Conservation (phyloP, 2,329 filamentous ascomycete genomes). For the Ophiostoma pallidulum region DNA sequence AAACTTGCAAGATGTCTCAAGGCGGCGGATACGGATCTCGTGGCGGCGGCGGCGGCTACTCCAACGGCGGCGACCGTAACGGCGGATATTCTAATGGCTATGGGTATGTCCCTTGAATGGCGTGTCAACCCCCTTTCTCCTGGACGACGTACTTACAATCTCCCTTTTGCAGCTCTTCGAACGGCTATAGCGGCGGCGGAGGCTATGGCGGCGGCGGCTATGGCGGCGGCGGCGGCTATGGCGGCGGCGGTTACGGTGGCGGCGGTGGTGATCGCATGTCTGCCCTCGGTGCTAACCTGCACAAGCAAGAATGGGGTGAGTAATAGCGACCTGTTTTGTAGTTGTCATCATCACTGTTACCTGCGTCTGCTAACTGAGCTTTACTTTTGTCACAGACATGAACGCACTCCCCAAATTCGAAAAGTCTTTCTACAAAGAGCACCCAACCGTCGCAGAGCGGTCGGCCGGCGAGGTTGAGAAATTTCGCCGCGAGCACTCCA, state of each 20-base stretch:
- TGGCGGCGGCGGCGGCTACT: constrained; percentile 39
- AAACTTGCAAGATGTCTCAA: constrained; percentile 42
- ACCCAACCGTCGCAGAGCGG: constrained; percentile 65
- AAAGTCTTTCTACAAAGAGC: constrained; percentile 98
- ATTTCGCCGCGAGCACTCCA: constrained; percentile 78
- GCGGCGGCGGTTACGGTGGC: constrained; percentile 35
- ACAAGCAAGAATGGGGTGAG: constrained; percentile 83
- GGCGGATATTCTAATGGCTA: constrained; percentile 21
- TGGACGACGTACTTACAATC: too few species aligned
- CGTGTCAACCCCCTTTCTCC: too few species aligned
- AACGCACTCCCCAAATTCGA: constrained; percentile 85
- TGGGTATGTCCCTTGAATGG: not conserved
- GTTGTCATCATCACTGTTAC: too few species aligned
- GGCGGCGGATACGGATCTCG: constrained; percentile 30
- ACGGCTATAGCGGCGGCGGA: constrained; percentile 32
- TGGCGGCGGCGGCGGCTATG: constrained; percentile 26
- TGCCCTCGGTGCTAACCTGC: constrained; percentile 76
- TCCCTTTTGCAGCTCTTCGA: constrained; percentile 15
- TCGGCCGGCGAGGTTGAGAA: constrained; percentile 71
- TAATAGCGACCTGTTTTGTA: constrained; percentile 19
- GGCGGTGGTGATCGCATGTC: constrained; percentile 90
- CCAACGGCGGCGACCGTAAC: constrained; percentile 39
- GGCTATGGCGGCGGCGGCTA: constrained; percentile 15
- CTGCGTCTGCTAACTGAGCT: too few species aligned
- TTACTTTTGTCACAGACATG: too few species aligned